Percentiles rank a stretch among this genome's conserved stretches.
These are phyloP conservation scores for Chimonanthus praecox DNA, from an alignment of 164 flowering plant genomes.

Conservation along the genomic window DNA sequence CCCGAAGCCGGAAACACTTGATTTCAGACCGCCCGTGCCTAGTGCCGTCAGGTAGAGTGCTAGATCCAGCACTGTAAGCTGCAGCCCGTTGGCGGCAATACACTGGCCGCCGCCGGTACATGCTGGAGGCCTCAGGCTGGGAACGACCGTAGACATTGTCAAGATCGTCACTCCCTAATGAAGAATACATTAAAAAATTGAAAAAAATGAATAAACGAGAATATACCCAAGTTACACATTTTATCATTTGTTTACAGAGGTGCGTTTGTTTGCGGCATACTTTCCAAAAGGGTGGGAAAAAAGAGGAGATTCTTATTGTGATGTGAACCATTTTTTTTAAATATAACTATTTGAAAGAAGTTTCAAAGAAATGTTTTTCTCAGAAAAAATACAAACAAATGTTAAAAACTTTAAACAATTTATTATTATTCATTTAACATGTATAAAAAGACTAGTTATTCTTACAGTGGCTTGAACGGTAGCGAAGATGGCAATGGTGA, in stretches of 20 bases:
- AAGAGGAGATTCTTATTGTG: no score
- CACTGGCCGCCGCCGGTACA: slow-evolving; percentile 41
- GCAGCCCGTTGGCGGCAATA: slow-evolving; percentile 47
- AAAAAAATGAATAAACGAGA: no score
- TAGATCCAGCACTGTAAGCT: slow-evolving; percentile 52
- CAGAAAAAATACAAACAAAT: not conserved
- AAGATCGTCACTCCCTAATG: slow-evolving; percentile 81
- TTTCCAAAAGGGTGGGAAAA: no score
- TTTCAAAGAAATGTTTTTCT: not conserved
- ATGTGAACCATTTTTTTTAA: no score
- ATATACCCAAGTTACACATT: no score
- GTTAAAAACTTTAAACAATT: no score
- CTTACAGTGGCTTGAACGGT: slow-evolving; percentile 76
- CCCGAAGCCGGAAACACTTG: slow-evolving; percentile 93
- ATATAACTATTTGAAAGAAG: not conserved
- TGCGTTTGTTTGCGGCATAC: no score
- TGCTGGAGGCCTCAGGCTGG: slow-evolving; percentile 70
- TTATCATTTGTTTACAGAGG: no score
- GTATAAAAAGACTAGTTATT: no score
- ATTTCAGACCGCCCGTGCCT: slow-evolving; percentile 92
- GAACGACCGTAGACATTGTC: slow-evolving; percentile 70
- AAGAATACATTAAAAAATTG: no score
- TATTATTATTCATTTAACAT: no score
- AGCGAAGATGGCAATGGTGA: slow-evolving; percentile 79
- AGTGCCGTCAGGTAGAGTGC: slow-evolving; percentile 88